Evolutionary conservation across 2,329 filamentous ascomycete genomes (phyloP).

Genomic region (Colletotrichum cereale): DNA sequence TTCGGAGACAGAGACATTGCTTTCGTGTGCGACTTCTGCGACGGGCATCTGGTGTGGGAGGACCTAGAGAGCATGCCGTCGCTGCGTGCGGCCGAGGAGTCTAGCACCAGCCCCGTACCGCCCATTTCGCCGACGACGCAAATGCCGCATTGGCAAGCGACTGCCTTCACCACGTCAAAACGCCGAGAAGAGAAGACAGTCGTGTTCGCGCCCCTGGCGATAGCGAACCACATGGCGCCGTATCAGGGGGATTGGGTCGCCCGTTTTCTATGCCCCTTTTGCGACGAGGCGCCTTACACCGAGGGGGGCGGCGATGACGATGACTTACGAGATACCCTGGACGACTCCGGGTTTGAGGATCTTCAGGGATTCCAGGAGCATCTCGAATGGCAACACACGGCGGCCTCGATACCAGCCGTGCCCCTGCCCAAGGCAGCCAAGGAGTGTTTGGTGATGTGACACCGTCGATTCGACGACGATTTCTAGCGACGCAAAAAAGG

Average conservation of each 20-base stretch:
- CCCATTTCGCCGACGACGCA: constrained; percentile 42
- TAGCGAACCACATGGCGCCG: constrained; percentile 69
- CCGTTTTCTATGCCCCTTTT: constrained; percentile 66
- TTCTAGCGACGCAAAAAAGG: constrained; percentile 21
- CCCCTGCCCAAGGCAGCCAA: constrained; percentile 49
- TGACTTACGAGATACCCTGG: constrained; percentile 60
- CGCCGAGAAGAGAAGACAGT: constrained; percentile 59
- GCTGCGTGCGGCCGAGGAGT: constrained; percentile 46
- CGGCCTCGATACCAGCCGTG: constrained; percentile 51
- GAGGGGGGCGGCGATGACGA: constrained; percentile 64
- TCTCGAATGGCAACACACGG: constrained; percentile 68
- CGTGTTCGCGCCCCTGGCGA: constrained; percentile 68
- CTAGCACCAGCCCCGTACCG: constrained; percentile 10
- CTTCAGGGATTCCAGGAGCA: constrained; percentile 65
- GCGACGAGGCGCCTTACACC: constrained; percentile 62
- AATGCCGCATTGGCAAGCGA: constrained; percentile 64
- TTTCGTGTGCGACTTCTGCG: constrained; percentile 73
- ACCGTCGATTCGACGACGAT: constrained; percentile 21
- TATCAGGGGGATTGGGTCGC: constrained; percentile 64
- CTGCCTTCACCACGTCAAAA: constrained; percentile 54
- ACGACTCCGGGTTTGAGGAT: constrained; percentile 62
- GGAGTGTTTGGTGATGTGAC: constrained; percentile 63
- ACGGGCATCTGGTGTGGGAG: constrained; percentile 70
- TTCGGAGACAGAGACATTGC: constrained; percentile 67
- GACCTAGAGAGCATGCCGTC: constrained; percentile 67